Evolutionary conservation across 768 basidiomycete genomes (phyloP).

Genomic region (Erythrobasidium yunnanense): DNA sequence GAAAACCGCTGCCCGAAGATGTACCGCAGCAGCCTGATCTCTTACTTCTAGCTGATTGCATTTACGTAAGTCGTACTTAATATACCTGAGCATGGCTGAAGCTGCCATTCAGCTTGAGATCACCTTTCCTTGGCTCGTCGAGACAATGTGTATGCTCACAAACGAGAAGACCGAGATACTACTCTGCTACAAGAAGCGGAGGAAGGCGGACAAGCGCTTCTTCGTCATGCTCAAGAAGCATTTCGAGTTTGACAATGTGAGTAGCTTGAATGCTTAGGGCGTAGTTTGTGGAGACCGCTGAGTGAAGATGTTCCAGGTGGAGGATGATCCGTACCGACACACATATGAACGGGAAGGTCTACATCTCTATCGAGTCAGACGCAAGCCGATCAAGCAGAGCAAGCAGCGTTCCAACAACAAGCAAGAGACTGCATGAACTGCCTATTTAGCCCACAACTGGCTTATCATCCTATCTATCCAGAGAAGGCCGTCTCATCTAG

Average conservation of each 20-base stretch:
- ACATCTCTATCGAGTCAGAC: not conserved
- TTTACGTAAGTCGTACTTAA: constrained; percentile 2
- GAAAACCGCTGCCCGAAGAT: constrained; percentile 3
- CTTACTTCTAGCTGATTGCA: constrained; percentile 19
- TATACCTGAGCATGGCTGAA: not conserved
- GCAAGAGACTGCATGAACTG: not conserved
- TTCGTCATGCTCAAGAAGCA: constrained; percentile 15
- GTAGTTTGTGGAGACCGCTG: too few species aligned
- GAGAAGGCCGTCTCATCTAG: constrained; percentile 52
- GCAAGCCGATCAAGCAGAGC: not conserved
- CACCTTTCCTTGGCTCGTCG: constrained; percentile 25
- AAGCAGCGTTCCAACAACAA: too few species aligned
- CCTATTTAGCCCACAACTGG: not conserved
- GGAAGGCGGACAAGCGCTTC: constrained; percentile 24
- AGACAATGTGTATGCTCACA: constrained; percentile 5
- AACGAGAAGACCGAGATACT: constrained; percentile 16
- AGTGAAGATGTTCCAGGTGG: constrained; percentile 17
- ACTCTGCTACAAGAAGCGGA: constrained; percentile 26
- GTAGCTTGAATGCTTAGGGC: too few species aligned
- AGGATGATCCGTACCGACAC: constrained; percentile 10
- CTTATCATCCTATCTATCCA: constrained; percentile 33
- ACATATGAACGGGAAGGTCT: constrained; percentile 20
- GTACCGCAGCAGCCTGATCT: constrained; percentile 18
- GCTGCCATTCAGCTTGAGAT: constrained; percentile 1
- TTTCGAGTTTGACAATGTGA: constrained; percentile 5